Conservation (phyloP, 129 eudicot genomes). For the Artemisia annua region DNA sequence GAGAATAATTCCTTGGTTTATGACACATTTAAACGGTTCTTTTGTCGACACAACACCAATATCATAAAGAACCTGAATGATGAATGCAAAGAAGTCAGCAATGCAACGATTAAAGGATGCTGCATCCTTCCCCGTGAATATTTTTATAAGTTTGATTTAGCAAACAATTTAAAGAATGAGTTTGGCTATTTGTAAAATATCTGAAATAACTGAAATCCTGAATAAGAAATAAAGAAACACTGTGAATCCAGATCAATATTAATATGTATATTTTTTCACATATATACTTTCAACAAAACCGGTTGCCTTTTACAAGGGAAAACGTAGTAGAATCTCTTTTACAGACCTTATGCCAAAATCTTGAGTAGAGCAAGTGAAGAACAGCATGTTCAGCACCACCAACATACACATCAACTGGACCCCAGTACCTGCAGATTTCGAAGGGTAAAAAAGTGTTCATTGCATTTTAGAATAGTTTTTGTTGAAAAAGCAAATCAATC, state of each 20-base stretch:
- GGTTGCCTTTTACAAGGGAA: not conserved
- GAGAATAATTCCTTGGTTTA: conserved; percentile 96
- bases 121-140: not conserved
- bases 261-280: not conserved
- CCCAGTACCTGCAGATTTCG: conserved; percentile 66
- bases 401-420: conserved; percentile 96
- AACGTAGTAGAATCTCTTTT: not conserved
- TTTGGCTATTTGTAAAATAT: conserved; percentile 15
- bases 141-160: not conserved
- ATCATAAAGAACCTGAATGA: conserved; percentile 88
- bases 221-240: conserved; percentile 15
- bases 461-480: not conserved
- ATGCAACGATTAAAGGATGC: not conserved
- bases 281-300: no score
- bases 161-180: not conserved
- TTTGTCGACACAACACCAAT: conserved; percentile 91
- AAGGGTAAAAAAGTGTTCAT: not conserved
- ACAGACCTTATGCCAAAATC: conserved; percentile 99
- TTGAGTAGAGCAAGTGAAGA: conserved; percentile 95
- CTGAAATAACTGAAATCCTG: conserved; percentile 4
- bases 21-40: conserved; percentile 96
- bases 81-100: conserved; percentile 20
- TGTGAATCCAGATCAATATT: conserved; percentile 8
- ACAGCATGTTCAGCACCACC: conserved; percentile 99
- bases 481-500: conserved; percentile 20